Percentiles rank a stretch among this genome's conserved stretches.
Evolutionary conservation across 2,329 filamentous ascomycete genomes (phyloP).

Genomic region (Xylariaceae sp.): DNA sequence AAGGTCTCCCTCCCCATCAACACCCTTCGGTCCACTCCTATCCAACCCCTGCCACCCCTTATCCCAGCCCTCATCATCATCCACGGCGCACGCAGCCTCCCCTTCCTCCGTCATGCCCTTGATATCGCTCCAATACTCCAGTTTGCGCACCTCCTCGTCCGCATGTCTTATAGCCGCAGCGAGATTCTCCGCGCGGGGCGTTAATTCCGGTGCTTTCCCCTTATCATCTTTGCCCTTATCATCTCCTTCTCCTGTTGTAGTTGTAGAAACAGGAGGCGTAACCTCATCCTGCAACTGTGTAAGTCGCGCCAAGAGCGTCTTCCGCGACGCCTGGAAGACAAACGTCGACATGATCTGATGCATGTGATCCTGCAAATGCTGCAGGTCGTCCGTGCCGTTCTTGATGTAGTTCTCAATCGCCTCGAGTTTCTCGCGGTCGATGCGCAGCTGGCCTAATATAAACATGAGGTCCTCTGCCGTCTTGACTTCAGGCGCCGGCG

Average conservation of each 20-base stretch:
- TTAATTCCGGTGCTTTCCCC: conserved; percentile 30
- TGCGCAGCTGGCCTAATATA: conserved; percentile 61
- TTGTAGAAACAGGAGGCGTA: too few species aligned
- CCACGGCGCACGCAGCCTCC: conserved; percentile 42
- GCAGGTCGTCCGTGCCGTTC: conserved; percentile 68
- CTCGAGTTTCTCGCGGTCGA: conserved; percentile 89
- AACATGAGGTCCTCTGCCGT: conserved; percentile 65
- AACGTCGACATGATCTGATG: conserved; percentile 81
- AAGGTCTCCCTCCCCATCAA: conserved; percentile 17
- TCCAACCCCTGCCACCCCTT: conserved; percentile 48
- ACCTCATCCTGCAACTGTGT: conserved; percentile 55
- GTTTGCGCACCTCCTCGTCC: conserved; percentile 69
- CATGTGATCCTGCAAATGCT: conserved; percentile 70
- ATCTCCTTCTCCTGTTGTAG: too few species aligned
- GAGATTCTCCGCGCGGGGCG: conserved; percentile 59
- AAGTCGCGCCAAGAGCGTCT: conserved; percentile 67
- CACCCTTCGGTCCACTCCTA: conserved; percentile 40
- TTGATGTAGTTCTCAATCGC: conserved; percentile 77
- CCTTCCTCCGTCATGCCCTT: conserved; percentile 59
- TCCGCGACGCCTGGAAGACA: conserved; percentile 82
- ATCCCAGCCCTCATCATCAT: conserved; percentile 40
- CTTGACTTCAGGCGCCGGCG: conserved; percentile 45
- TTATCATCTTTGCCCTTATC: conserved; percentile 7
- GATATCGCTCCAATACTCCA: conserved; percentile 87
- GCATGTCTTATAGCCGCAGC: conserved; percentile 68